Evolutionary conservation across 108 stramenopile species (phyloP), one percentile per base, ranked within the genome.

Genomic region (Mayamaea pseudoterrestris): DNA sequence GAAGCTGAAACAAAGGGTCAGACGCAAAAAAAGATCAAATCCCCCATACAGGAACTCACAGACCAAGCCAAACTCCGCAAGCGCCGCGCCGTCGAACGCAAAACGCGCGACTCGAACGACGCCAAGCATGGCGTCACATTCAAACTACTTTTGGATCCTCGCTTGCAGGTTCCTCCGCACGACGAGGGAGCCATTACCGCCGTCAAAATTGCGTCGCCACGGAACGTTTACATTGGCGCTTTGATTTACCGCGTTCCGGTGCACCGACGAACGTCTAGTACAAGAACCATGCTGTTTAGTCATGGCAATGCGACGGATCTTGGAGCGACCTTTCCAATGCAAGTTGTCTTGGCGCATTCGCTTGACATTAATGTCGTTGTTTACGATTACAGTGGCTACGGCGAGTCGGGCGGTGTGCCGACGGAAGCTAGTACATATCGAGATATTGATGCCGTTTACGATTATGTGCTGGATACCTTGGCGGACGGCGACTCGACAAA

Each of bases 261-360:
- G 1, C 21, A 26, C 11, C 47, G 35, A 23, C 44, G 43, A 50
- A 16, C 41, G 9, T 55, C 48, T 5, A 81, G 76, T 11, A 83
- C 75, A 45, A 84, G 81, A 0, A 76, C 90, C 16, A 70, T 93
- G 18, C 5, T 39, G 5, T 90, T 78, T 54, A 79, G 76, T 42
- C 92, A 93, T 54, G 92, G 92, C 7, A 93, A 93, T 73, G 92
- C 92, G 27, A 74, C 83, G 1, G 92, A 93, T 55, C 50, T 84
- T 34, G 92, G 92, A 12, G 84, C 84, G 31, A 89, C 90, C 82
- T 68, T 67, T 35, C 65, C 65, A 3, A 36, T 84, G 23, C 78
- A 80, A 48, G 46, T 60, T 8, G 52, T 84, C 27, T 48, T 89
- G 14, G 65, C 78, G 21, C 71, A 83, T 37, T 60, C 63, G 32